Evolutionary conservation across 139 green algal genomes (phyloP).

Genomic region (Marvania coccoides): DNA sequence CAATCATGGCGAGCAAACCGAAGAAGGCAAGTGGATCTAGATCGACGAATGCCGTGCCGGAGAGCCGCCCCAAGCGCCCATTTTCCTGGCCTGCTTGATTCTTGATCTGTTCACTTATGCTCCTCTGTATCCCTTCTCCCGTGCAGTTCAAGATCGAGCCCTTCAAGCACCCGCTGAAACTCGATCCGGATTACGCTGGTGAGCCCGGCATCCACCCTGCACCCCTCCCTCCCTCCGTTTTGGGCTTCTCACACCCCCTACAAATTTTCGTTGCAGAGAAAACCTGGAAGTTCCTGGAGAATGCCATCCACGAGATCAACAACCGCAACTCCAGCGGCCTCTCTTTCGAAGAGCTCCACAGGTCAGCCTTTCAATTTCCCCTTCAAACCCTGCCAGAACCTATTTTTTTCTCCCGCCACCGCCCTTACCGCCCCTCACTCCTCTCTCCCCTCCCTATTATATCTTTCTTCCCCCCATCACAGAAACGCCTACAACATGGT

Average conservation of each 20-base stretch:
- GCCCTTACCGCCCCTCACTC: neutral
- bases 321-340: conserved; percentile 91
- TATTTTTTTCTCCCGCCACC: neutral
- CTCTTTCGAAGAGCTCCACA: conserved; percentile 98
- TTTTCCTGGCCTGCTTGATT: neutral
- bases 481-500: conserved; percentile 99
- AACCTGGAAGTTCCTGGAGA: conserved; percentile 90
- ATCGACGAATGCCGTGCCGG: neutral
- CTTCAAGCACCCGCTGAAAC: conserved; percentile 85
- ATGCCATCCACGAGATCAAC: conserved; percentile 95
- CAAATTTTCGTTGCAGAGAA: conserved; percentile 65
- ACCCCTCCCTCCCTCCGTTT: neutral
- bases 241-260: neutral
- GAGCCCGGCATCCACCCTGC: neutral
- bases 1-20: conserved; percentile 14
- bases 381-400: neutral
- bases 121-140: neutral
- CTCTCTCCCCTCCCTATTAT: neutral
- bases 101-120: neutral
- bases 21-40: conserved; percentile 2
- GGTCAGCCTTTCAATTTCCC: conserved; percentile 28
- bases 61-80: neutral
- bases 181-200: conserved; percentile 86
- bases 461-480: neutral
- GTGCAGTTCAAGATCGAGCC: conserved; percentile 86